Base-by-base conservation (phyloP, 176 grass and related monocot species). In the Musa schizocarpa region DNA sequence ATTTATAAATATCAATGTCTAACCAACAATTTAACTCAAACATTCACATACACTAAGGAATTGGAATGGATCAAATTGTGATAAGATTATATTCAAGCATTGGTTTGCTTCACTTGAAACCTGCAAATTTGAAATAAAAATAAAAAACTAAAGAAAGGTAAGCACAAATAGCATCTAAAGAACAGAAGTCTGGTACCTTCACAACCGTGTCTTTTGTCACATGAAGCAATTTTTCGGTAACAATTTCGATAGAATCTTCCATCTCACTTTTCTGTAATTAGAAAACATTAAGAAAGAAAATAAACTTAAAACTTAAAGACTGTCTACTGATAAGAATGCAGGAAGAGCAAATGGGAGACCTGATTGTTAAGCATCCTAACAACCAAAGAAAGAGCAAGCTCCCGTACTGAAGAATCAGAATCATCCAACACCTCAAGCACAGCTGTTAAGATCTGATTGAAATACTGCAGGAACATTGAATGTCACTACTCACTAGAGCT, bases 391-490 rank as follows among this genome's bases (percentile, higher is more conserved):
- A 99, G 77, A 69, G 86, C 84, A 64, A 92, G 76, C 73, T 94
- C 95, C 82, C 85, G 89, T 10, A 80, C 82, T 23, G 88, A 86
- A 75, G 86, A 72, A 77, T 94, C 95, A 34, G 90, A 81, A 80
- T 89, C 95, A 79, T 87, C 88, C 83, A 99, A 81, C 8, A 89
- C 82, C 73, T 94, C 95, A 77, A 99, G 88, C 63, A 91, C 91
- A 81, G 90, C 76, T 27, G 81, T 89, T 76, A 99, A 89, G 54
- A 94, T 94, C 88, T 99, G 95, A 99, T 94, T 99, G 88, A 99
- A 99, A 66, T 99, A 99, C 95, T 99, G 59, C 72, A 79, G 65
- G 85, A 77, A 65, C 59, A 86, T 57, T 76, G n/a, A 1, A 50
- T 69, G 22, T 50, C 12, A 69, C 34, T 50, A 50, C 16, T 27